These are phyloP conservation scores for Mycena polygramma DNA, from an alignment of 768 basidiomycete species.

Conservation along the genomic window DNA sequence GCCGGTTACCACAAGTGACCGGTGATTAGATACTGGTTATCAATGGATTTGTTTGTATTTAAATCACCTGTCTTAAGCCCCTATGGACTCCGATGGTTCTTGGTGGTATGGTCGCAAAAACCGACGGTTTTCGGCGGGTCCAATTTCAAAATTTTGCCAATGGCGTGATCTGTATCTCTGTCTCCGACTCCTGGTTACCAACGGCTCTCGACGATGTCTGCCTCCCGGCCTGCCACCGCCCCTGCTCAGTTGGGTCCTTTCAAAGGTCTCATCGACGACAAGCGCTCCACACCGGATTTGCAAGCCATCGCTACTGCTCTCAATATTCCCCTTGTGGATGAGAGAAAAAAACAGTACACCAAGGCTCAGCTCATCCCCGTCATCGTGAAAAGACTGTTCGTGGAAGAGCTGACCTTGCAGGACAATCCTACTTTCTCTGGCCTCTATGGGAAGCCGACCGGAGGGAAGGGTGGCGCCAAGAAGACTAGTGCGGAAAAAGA, in stretches of 20 bases:
- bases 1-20: not conserved
- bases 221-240: too few relatives aligned
- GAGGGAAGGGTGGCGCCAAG: not conserved
- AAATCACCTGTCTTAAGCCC: not conserved
- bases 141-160: slow-evolving; percentile 5
- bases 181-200: not conserved
- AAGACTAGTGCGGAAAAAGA: not conserved
- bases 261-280: too few relatives aligned
- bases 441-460: too few relatives aligned
- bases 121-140: not conserved
- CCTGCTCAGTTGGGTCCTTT: not conserved
- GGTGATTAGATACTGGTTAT: not conserved
- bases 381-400: too few relatives aligned
- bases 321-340: too few relatives aligned
- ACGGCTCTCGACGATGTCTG: not conserved
- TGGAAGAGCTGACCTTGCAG: too few relatives aligned
- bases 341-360: too few relatives aligned
- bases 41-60: slow-evolving; percentile 2
- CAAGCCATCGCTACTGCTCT: too few relatives aligned
- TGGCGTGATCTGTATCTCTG: not conserved
- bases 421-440: too few relatives aligned
- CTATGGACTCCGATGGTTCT: not conserved
- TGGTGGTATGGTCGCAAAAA: not conserved
- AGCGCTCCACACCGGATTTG: too few relatives aligned
- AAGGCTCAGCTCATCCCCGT: too few relatives aligned